phyloP scores from a whole-genome alignment of 2,329 filamentous ascomycete genomes.

The Exophiala bonariae region DNA sequence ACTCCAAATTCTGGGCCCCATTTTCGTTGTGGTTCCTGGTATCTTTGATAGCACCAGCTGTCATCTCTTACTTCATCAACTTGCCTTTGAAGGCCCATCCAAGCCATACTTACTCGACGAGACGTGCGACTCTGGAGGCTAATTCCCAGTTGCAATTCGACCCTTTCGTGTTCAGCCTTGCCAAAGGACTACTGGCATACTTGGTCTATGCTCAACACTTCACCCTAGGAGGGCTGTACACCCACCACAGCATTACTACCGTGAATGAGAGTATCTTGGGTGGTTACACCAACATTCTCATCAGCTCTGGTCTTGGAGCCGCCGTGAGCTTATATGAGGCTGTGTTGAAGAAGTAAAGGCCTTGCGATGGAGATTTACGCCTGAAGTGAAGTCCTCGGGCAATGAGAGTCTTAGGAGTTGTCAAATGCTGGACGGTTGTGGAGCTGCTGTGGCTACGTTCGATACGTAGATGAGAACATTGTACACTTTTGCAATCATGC shows the following conservation, averaged over 20 bases:
- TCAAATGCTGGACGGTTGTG: too few relatives aligned
- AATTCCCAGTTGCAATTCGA: constrained; percentile 57
- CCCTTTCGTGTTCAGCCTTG: constrained; percentile 85
- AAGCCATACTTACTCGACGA: constrained; percentile 37
- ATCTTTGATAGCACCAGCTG: constrained; percentile 66
- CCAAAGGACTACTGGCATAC: constrained; percentile 79
- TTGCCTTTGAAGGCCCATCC: constrained; percentile 57
- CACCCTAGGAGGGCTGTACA: constrained; percentile 39
- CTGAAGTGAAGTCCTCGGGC: too few relatives aligned
- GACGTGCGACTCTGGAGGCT: constrained; percentile 31
- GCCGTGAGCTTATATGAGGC: constrained; percentile 48
- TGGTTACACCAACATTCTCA: constrained; percentile 40
- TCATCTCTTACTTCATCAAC: constrained; percentile 88
- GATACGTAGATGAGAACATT: too few relatives aligned
- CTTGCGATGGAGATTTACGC: too few relatives aligned
- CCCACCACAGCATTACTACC: constrained; percentile 35
- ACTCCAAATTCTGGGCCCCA: constrained; percentile 79
- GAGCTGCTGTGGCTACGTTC: too few relatives aligned
- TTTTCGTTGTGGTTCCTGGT: constrained; percentile 75
- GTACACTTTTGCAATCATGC: too few relatives aligned
- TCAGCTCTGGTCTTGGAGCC: constrained; percentile 41
- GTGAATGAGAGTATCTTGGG: constrained; percentile 42
- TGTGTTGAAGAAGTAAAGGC: constrained; percentile 40
- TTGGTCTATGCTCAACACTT: constrained; percentile 67
- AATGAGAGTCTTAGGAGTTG: too few relatives aligned